Base-by-base conservation (phyloP, 495 filamentous ascomycete genomes). In the Jackrogersella multiformis region DNA sequence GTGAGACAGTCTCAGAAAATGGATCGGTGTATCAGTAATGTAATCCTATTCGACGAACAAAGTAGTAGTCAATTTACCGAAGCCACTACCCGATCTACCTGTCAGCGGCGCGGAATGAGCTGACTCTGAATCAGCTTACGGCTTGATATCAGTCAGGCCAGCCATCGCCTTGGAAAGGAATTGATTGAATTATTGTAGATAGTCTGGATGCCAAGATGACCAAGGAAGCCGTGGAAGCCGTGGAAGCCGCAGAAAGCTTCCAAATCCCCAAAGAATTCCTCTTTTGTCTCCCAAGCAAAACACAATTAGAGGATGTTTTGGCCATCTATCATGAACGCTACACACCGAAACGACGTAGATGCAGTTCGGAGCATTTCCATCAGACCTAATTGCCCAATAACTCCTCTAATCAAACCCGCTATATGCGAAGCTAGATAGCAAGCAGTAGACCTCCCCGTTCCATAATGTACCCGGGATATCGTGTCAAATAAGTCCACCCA, bases 51-150 rank as follows among this genome's bases (percentile, higher is more conserved):
- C 34, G 52, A 16, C 9, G 26, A 13, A 26, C 10, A 46, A 0
- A 20, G 39, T 54, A 54, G 21, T 30, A 56, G 26, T n/a, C 10
- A 41, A 51, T 49, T 41, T 56, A 48, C 23, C 34, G 5, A 36
- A 41, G 48, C 15, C 28, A 20, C 39, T 48, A 45, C 39, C 39
- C 38, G 2, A 15, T 12, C 39, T 41, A 51, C 51, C 15, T n/a
- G 10, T 8, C 26, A 26, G 61, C 44, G 61, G 61, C 61, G n/a
- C 45, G 46, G 53, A 56, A 41, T 56, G 42, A 34, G 16, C 42
- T 41, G 20, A 10, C 16, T 16, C 51, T 64, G 34, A 64, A 42
- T 64, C 61, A 64, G 61, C 61, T 64, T 64, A 64, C 45, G 18
- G 24, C 34, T 30, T 34, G 15, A 34, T 15, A 10, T 30, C 41